Base-by-base conservation (phyloP, 129 eudicot species). In the Pulicaria dysenterica region DNA sequence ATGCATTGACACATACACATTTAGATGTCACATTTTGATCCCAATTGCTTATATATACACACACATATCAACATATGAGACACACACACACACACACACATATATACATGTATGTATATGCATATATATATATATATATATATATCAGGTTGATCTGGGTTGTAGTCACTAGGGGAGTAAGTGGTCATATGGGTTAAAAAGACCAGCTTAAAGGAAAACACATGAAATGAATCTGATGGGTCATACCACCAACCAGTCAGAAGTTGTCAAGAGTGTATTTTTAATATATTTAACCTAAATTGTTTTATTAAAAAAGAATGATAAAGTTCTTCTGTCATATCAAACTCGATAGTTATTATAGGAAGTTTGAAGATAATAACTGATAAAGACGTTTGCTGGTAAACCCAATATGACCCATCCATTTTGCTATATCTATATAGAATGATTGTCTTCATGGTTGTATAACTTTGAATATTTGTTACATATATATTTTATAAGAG, bases 1-100 rank as follows among this genome's bases (percentile, higher is more conserved):
- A 90, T 55, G 92, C 31, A 8, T 48, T 8, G 43, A 34, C 37
- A 15, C 36, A 50, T 19, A 7, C 17, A 44, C 37, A 9, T 8
- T 17, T 17, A 19, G 70, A 8, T 15, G 51, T 64, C n/a, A 53
- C 40, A 37, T 46, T 38, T 59, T 59, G 40, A 47, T 9, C 50
- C 8, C 8, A 24, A 8, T 70, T 39, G 11, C 39, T 59, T 59
- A 14, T 54, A 34, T 42, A 36, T n/a, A n/a, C n/a, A n/a, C n/a
- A n/a, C n/a, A n/a, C n/a, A n/a, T n/a, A n/a, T n/a, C n/a, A n/a
- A n/a, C n/a, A n/a, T n/a, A n/a, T n/a, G n/a, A n/a, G n/a, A n/a
- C 31, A 24, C 2, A 24, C 31, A 24, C 31, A 24, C 31, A 1
- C 31, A 0, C 1, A 0, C 31, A 24, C 31, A 2, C 2, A 24